Conservation (phyloP, 805 yeast genomes). For the Myxozyma vanderwaltii region DNA sequence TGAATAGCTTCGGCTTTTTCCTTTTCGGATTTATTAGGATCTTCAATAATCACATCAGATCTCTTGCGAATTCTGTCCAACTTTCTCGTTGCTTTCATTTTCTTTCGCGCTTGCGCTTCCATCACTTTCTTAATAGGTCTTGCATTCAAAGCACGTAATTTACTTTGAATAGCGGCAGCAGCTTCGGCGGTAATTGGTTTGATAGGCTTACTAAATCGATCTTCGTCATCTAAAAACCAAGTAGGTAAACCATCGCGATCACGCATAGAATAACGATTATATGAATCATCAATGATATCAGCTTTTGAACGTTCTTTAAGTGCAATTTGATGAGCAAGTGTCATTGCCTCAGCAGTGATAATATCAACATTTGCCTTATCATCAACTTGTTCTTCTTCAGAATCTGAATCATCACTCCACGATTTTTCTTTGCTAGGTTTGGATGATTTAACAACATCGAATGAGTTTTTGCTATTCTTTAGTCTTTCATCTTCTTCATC, state of each 20-base stretch:
- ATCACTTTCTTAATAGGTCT: conserved; percentile 98
- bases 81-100: conserved; percentile 84
- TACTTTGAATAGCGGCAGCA: conserved; percentile 72
- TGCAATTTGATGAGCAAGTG: conserved; percentile 94
- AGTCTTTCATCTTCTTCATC: conserved; percentile 18
- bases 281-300: conserved; percentile 89
- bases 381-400: conserved; percentile 33
- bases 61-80: conserved; percentile 89
- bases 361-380: conserved; percentile 60
- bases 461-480: conserved; percentile 18
- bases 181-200: conserved; percentile 97
- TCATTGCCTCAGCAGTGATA: conserved; percentile 96
- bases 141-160: conserved; percentile 81
- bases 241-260: conserved; percentile 88
- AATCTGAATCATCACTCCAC: conserved; percentile 42
- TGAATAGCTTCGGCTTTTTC: conserved; percentile 95
- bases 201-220: conserved; percentile 74
- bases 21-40: conserved; percentile 79
- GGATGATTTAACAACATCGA: conserved; percentile 26
- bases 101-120: conserved; percentile 96
- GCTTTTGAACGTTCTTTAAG: conserved; percentile 76
- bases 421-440: conserved; percentile 8
- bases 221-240: conserved; percentile 97
- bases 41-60: conserved; percentile 88
- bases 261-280: conserved; percentile 87